A percentile compares a stretch with the other conserved stretches of the same genome.
Conservation (phyloP, 2,329 filamentous ascomycete species). For the Penicillium sp. region DNA sequence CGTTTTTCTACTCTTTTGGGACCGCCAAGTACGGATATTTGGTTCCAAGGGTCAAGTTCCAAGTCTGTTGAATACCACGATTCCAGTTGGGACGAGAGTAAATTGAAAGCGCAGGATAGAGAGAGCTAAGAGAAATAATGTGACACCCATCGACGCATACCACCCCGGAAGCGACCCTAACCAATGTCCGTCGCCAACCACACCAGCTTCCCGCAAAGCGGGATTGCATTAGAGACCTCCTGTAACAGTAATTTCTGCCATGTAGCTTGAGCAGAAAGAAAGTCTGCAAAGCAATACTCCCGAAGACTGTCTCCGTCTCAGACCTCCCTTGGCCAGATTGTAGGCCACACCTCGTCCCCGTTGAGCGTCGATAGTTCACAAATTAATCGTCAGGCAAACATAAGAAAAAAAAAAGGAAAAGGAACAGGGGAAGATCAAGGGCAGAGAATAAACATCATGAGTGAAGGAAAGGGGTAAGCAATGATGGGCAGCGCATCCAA, state of each 20-base stretch:
- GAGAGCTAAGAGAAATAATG: conserved; percentile 12
- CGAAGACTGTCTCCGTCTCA: conserved; percentile 14
- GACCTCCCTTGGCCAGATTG: conserved; percentile 11
- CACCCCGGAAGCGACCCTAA: conserved; percentile 43
- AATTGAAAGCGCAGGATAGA: conserved; percentile 8
- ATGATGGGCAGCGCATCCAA: conserved; percentile 13
- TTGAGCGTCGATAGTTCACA: conserved; percentile 23
- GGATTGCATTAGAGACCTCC: conserved; percentile 3
- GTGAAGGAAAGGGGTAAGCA: conserved; percentile 8
- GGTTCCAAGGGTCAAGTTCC: background rate
- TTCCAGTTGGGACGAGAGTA: background rate
- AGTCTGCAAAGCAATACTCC: conserved; percentile 10
- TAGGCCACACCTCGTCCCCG: conserved; percentile 25
- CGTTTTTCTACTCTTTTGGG: background rate
- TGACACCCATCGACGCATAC: conserved; percentile 34
- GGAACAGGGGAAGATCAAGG: conserved; percentile 10
- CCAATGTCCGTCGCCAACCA: conserved; percentile 38
- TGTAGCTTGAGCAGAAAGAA: conserved; percentile 9
- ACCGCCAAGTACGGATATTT: background rate
- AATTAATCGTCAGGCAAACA: conserved; percentile 13
- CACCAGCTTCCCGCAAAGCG: conserved; percentile 11
- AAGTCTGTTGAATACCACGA: background rate
- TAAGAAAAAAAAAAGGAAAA: conserved; percentile 9
- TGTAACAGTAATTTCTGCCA: background rate
- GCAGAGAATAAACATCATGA: conserved; percentile 5